Evolutionary conservation across 208 protist species (phyloP).

Genomic region (Phytomonas francai): DNA sequence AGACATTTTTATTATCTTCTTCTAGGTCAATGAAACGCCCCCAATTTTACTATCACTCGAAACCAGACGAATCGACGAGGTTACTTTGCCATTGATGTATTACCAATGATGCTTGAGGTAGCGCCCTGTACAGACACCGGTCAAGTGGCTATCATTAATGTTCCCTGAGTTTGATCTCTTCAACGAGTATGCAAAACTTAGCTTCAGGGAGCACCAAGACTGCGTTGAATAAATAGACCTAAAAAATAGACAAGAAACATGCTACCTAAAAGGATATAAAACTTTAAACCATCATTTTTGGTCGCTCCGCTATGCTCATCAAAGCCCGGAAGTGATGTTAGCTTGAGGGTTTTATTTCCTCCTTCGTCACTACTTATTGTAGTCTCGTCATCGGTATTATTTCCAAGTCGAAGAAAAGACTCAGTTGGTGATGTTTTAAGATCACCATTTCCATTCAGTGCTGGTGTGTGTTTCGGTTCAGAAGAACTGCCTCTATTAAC

Average conservation of each 20-base stretch:
- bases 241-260: neutral
- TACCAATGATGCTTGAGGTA: neutral
- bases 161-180: neutral
- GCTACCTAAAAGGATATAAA: neutral
- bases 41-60: neutral
- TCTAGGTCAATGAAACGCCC: neutral
- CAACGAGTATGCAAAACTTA: neutral
- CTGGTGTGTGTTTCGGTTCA: neutral
- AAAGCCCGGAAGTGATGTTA: neutral
- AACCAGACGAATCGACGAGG: neutral
- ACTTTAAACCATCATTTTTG: neutral
- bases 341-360: neutral
- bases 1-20: neutral
- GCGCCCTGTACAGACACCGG: neutral
- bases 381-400: neutral
- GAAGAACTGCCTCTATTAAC: neutral
- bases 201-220: neutral
- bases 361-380: neutral
- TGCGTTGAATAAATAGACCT: neutral
- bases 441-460: neutral
- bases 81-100: neutral
- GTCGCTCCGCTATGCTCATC: neutral
- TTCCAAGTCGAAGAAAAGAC: neutral
- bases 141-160: neutral
- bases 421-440: neutral